Conservation (phyloP, 495 filamentous ascomycete genomes). For the Aspergillus egyptiacus region DNA sequence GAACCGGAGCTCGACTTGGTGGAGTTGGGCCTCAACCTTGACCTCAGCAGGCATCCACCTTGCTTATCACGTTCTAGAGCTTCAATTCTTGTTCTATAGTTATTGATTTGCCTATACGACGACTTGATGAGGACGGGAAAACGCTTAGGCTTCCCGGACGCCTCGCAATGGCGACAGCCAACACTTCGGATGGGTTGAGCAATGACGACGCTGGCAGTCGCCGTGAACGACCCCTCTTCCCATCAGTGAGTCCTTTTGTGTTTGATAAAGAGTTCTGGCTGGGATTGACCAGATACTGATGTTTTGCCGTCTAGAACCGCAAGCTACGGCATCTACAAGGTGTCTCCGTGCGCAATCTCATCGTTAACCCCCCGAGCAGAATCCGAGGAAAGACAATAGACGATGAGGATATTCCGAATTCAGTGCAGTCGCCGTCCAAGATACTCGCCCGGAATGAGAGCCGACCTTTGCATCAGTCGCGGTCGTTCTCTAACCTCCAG, state of each 20-base stretch:
- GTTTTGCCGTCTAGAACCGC: constrained; percentile 56
- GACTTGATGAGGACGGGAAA: constrained; percentile 11
- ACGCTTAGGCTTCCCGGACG: constrained; percentile 13
- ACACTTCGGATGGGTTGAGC: constrained; percentile 13
- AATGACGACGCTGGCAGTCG: constrained; percentile 21
- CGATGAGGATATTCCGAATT: constrained; percentile 68
- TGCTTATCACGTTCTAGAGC: not conserved
- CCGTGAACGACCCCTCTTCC: constrained; percentile 46
- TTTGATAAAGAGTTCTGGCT: not conserved
- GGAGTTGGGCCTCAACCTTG: constrained; percentile 1
- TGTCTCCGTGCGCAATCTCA: constrained; percentile 81
- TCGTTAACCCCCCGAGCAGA: constrained; percentile 48
- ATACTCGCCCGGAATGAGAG: constrained; percentile 54
- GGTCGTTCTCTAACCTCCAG: constrained; percentile 66
- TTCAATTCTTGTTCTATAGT: not conserved
- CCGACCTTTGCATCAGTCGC: constrained; percentile 57
- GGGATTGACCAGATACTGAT: constrained; percentile 4
- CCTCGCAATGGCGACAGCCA: constrained; percentile 15
- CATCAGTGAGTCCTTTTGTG: constrained; percentile 34
- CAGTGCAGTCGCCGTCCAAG: constrained; percentile 66
- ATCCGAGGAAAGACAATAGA: constrained; percentile 71
- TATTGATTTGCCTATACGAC: constrained; percentile 8
- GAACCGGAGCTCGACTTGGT: not conserved
- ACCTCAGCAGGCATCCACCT: not conserved
- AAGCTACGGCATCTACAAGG: constrained; percentile 84